These are phyloP conservation scores for Cerioporus squamosus DNA, from an alignment of 1,284 basidiomycete genomes.

Conservation along the genomic window DNA sequence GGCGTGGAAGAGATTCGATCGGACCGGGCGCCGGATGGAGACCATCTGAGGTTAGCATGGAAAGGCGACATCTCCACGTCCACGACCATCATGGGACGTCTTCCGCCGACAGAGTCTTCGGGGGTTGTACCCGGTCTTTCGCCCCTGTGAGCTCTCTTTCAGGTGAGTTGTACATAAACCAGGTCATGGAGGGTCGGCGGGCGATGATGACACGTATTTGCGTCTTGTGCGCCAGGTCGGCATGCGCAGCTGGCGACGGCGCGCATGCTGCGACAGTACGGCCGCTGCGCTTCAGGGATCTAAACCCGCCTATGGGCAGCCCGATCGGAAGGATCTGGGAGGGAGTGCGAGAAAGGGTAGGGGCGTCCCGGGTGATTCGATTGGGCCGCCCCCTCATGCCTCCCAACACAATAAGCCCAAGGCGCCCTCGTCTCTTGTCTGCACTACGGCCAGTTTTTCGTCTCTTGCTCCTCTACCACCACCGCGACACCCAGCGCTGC, in stretches of 20 bases:
- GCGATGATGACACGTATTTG: slow-evolving; percentile 1
- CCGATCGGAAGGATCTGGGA: slow-evolving; percentile 19
- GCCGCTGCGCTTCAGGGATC: slow-evolving; percentile 10
- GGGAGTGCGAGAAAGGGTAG: slow-evolving; percentile 10
- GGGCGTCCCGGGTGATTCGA: background rate
- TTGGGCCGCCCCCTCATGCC: slow-evolving; percentile 6
- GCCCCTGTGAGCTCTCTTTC: background rate
- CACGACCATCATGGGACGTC: too few relatives aligned
- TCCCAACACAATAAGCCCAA: slow-evolving; percentile 24
- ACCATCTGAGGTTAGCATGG: too few relatives aligned
- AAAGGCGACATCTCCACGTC: too few relatives aligned
- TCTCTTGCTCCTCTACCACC: slow-evolving; percentile 18
- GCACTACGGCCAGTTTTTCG: background rate
- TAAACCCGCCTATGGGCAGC: slow-evolving; percentile 3
- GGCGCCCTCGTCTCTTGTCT: slow-evolving; percentile 18
- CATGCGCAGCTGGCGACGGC: background rate
- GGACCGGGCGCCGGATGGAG: too few relatives aligned
- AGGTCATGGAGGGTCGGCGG: background rate
- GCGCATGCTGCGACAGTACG: background rate
- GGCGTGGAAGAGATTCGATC: too few relatives aligned
- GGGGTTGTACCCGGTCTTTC: background rate
- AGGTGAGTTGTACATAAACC: slow-evolving; percentile 17
- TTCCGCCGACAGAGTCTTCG: background rate
- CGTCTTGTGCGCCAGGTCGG: background rate
- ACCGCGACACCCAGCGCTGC: slow-evolving; percentile 13